Evolutionary conservation across 495 filamentous ascomycete species (phyloP), one percentile per base, ranked within the genome.

Genomic region (Cryomyces antarcticus): DNA sequence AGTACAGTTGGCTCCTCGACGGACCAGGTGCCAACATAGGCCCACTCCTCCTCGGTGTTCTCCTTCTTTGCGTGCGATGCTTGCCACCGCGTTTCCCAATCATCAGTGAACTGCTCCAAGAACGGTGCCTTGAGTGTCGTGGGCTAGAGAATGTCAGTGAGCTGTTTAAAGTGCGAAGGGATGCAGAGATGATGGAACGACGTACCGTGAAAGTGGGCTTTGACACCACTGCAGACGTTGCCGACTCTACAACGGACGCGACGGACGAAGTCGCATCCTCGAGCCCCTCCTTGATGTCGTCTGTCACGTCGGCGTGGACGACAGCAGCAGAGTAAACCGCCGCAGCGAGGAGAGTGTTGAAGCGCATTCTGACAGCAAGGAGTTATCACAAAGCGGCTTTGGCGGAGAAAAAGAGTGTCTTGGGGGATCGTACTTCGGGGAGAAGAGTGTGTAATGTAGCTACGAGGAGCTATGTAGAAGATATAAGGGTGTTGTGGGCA

Each of bases 61-160:
- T 92, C 82, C 73, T 96, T 96, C 73, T 96, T 96, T 49, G 92
- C 92, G 55, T 89, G 80, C 13, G 86, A 94, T 45, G 77, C 69
- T 64, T 85, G 81, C 92, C 92, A 99, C 59, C 92, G 69, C 38
- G 68, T 66, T 41, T 93, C 74, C 88, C 89, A 95, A 64, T 80
- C 88, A 46, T 85, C 77, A 61, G 82, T 93, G 70, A 99, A 99
- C 62, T 99, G 92, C 67, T 99, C 92, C 45, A 95, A 64, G 77
- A 99, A 96, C 35, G 85, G 82, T 47, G 80, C 92, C 63, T 96
- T 82, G 55, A 96, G 64, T 43, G 68, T 69, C 41, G 82, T 78
- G 41, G 92, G 88, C 88, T 95, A 52, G 36, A 39, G 39, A 11
- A 44, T 36, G 47, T 49, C 38, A 57, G 54, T 31, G 47, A 28